Evolutionary conservation across 2,329 filamentous ascomycete genomes (phyloP), one percentile per base, ranked within the genome.

Genomic region (Aspergillus bombycis): DNA sequence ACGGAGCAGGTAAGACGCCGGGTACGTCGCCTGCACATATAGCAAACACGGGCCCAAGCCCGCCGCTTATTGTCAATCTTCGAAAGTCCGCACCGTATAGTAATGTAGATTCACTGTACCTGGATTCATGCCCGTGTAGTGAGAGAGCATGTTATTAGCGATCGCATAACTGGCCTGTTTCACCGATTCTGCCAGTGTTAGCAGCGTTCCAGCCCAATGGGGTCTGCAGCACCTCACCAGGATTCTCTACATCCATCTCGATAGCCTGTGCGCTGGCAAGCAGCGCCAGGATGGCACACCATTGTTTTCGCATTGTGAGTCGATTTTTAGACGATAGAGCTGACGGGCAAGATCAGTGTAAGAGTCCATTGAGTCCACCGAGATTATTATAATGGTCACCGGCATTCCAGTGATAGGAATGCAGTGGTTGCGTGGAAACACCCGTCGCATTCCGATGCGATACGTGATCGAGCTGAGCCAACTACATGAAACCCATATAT

Each of bases 1-100:
- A 81, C 1, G 85, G 85, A 19, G 77, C 69, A 28, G 83, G 79
- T 58, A 87, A 65, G 64, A 84, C 82, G 45, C 84, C 84, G 1
- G 83, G 81, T 23, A 81, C 78, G 64, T 84, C 81, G 36, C 82
- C 83, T 55, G 10, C 3, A 21, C 12, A 38, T 14, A 4, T 34
- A 2, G 48, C 2, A 11, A n/a, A 52, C 19, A 6, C 19, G 23
- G 45, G 43, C 7, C 19, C 9, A 46, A 46, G 41, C 43, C 19
- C 19, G 43, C n/a, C 43, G 43, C 23, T 16, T 50, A 14, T 50
- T 3, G 48, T 52, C 19, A 52, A 8, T 52, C 10, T 32, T 7
- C 10, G 0, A 52, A 34, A 2, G 16, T 32, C 12, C 11, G 3
- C 19, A 6, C 9, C 0, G 48, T 21, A 32, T 5, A 19, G 7